Conservation (phyloP, 768 basidiomycete species). For the Psilocybe azurescens region DNA sequence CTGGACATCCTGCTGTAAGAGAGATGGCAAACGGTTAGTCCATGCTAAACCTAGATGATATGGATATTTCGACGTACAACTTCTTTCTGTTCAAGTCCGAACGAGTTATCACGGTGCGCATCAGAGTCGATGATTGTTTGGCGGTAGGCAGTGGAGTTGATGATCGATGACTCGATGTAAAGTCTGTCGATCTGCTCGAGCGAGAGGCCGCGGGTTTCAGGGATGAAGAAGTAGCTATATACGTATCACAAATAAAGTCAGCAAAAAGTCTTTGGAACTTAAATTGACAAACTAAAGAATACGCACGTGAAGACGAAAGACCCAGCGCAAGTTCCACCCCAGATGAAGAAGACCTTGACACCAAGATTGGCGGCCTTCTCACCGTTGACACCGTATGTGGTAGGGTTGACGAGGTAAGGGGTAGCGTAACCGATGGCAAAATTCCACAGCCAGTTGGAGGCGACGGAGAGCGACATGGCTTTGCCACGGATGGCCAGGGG, state of each 20-base stretch:
- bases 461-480: constrained; percentile 72
- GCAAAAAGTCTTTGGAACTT: constrained; percentile 32
- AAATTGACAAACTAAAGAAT: constrained; percentile 57
- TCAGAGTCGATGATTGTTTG: neutral
- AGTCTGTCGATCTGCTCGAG: constrained; percentile 83
- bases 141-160: constrained; percentile 1
- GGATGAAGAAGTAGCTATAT: constrained; percentile 22
- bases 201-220: constrained; percentile 72
- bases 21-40: neutral
- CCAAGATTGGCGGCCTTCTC: constrained; percentile 51
- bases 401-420: constrained; percentile 60
- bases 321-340: constrained; percentile 68
- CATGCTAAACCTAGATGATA: neutral
- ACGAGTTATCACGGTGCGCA: neutral
- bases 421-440: constrained; percentile 68
- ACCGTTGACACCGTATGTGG: constrained; percentile 24
- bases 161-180: constrained; percentile 59
- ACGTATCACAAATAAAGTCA: neutral
- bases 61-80: neutral
- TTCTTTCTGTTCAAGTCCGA: constrained; percentile 3
- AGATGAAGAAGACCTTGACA: constrained; percentile 85
- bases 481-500: constrained; percentile 80
- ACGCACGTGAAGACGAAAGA: constrained; percentile 71
- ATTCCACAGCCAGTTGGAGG: constrained; percentile 69
- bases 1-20: neutral